These are phyloP conservation scores for Penicillium subrubescens DNA, from an alignment of 495 filamentous ascomycete species.

Conservation along the genomic window DNA sequence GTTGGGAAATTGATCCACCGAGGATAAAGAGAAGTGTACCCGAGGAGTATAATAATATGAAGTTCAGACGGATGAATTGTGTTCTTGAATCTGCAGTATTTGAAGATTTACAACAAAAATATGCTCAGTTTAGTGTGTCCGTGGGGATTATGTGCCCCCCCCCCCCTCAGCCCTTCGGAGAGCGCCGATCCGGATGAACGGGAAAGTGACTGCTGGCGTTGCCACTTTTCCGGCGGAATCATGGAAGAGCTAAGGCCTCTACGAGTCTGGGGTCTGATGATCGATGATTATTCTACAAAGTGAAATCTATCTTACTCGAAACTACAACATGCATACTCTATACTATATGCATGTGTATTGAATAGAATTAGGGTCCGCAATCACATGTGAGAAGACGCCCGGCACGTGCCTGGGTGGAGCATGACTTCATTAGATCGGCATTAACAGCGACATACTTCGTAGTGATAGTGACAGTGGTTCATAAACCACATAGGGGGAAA, in stretches of 20 bases:
- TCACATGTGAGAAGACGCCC: slow-evolving; percentile 19
- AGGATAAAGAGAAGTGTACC: not conserved
- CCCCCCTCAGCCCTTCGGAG: not conserved
- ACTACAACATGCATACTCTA: not conserved
- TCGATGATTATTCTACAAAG: not conserved
- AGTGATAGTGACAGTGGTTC: not conserved
- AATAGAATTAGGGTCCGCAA: not conserved
- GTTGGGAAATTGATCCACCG: not conserved
- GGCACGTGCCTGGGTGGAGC: slow-evolving; percentile 17
- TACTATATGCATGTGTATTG: not conserved
- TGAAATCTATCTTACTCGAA: not conserved
- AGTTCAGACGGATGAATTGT: not conserved
- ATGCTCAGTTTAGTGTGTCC: not conserved
- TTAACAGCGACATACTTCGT: slow-evolving; percentile 18
- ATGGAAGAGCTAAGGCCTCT: slow-evolving; percentile 12
- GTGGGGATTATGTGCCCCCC: not conserved
- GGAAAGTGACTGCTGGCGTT: slow-evolving; percentile 19
- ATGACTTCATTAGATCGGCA: slow-evolving; percentile 31
- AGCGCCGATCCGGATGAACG: slow-evolving; percentile 30
- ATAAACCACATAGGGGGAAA: slow-evolving; percentile 7
- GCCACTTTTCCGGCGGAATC: slow-evolving; percentile 25
- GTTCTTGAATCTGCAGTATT: not conserved
- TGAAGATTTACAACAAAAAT: not conserved
- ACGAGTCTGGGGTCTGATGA: not conserved
- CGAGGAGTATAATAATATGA: not conserved